Evolutionary conservation across 768 basidiomycete species (phyloP).

Genomic region (Stropharia rugosoannulata): DNA sequence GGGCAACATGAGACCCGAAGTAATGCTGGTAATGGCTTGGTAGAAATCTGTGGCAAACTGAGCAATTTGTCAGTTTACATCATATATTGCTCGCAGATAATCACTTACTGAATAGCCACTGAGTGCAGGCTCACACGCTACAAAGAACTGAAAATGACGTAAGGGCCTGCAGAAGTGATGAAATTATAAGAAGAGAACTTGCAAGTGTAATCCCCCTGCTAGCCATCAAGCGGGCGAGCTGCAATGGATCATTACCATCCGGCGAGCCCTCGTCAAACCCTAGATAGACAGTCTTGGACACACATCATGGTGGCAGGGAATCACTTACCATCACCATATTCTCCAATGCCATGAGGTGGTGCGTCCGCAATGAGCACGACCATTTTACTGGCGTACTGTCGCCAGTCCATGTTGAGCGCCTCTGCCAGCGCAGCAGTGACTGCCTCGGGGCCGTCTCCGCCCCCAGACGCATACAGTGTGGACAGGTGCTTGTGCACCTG

Average conservation of each 20-base stretch:
- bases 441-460: conserved; percentile 95
- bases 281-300: conserved; percentile 29
- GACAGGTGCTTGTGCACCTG: conserved; percentile 85
- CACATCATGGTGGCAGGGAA: conserved; percentile 11
- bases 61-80: background rate
- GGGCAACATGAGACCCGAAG: conserved; percentile 94
- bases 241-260: conserved; percentile 89
- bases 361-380: conserved; percentile 96
- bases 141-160: conserved; percentile 75
- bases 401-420: conserved; percentile 88
- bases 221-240: conserved; percentile 88
- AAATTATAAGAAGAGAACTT: conserved; percentile 24
- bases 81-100: background rate
- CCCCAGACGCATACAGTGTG: conserved; percentile 83
- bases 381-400: conserved; percentile 89
- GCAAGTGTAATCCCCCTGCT: conserved; percentile 87
- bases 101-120: conserved; percentile 82
- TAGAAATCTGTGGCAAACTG: conserved; percentile 94
- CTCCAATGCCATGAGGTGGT: conserved; percentile 96
- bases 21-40: conserved; percentile 88
- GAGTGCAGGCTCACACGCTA: conserved; percentile 97
- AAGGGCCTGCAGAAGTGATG: conserved; percentile 1
- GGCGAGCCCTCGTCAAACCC: conserved; percentile 95
- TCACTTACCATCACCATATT: conserved; percentile 87
- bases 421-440: conserved; percentile 92